Evolutionary conservation across 2,329 filamentous ascomycete species (phyloP).

Genomic region (Didymella pomorum): DNA sequence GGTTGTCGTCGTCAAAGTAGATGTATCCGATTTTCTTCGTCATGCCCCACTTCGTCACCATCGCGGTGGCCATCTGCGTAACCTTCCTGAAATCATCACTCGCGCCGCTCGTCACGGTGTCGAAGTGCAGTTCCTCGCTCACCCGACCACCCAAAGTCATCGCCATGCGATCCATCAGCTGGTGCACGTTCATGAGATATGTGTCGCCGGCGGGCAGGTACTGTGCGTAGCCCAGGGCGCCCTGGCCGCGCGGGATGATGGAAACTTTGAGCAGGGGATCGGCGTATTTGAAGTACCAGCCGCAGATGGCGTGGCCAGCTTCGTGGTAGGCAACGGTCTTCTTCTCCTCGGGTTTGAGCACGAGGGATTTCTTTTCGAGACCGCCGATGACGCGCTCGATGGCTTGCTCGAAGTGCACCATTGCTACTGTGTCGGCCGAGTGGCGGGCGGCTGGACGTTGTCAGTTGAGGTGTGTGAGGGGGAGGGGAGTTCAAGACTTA

Average conservation of each 20-base stretch:
- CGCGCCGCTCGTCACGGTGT: constrained; percentile 92
- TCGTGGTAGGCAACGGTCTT: constrained; percentile 97
- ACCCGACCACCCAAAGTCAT: constrained; percentile 98
- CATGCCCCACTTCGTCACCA: constrained; percentile 99
- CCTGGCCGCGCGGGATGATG: constrained; percentile 95
- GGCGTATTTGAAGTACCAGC: constrained; percentile 97
- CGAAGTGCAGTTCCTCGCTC: constrained; percentile 95
- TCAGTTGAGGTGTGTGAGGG: constrained; percentile 52
- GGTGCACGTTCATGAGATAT: constrained; percentile 93
- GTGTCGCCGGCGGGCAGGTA: constrained; percentile 92
- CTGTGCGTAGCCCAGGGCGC: constrained; percentile 93
- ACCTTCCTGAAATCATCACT: constrained; percentile 99
- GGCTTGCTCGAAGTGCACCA: constrained; percentile 94
- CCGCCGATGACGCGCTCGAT: constrained; percentile 97
- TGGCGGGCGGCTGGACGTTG: constrained; percentile 74
- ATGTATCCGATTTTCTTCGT: constrained; percentile 91
- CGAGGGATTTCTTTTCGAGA: constrained; percentile 95
- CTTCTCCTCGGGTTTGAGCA: constrained; percentile 93
- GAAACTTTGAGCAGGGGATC: constrained; percentile 97
- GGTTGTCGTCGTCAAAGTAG: constrained; percentile 84
- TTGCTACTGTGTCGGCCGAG: constrained; percentile 80
- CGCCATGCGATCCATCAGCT: constrained; percentile 99
- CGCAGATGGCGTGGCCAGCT: constrained; percentile 96
- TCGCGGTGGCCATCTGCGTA: constrained; percentile 90
- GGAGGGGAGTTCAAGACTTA: constrained; percentile 57